A percentile compares a stretch with the other conserved stretches of the same genome.
Evolutionary conservation across 140 eudicot genomes (phyloP).

Genomic region (Bidens hawaiensis): DNA sequence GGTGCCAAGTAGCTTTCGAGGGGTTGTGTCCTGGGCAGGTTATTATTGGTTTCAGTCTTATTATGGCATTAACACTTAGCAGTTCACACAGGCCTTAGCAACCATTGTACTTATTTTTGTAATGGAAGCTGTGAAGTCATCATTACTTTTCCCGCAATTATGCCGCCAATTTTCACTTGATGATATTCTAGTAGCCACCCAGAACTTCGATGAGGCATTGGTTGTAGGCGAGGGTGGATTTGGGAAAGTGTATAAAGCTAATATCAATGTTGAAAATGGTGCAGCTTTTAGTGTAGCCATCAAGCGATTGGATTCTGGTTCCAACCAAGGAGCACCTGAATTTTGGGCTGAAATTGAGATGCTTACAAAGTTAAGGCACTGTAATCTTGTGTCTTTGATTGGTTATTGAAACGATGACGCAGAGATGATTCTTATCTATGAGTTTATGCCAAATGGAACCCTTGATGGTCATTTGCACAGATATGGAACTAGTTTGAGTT

Average conservation of each 20-base stretch:
- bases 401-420: slow-evolving; percentile 1
- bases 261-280: too few species aligned
- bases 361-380: background rate
- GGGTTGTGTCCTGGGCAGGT: background rate
- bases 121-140: background rate
- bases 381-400: background rate
- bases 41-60: too few species aligned
- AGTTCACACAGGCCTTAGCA: background rate
- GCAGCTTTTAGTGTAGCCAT: too few species aligned
- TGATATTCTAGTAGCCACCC: too few species aligned
- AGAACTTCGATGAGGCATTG: too few species aligned
- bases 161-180: too few species aligned
- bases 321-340: background rate
- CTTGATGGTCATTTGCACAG: too few species aligned
- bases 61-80: too few species aligned
- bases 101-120: too few species aligned
- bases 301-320: background rate
- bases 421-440: background rate
- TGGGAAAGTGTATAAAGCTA: too few species aligned
- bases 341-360: background rate
- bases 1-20: too few species aligned
- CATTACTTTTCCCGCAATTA: background rate
- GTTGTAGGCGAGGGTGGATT: too few species aligned
- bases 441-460: background rate
- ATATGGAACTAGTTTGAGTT: background rate